These are phyloP conservation scores for Stachybotrys chlorohalonatus DNA, from an alignment of 2,329 filamentous ascomycete species.

Conservation along the genomic window DNA sequence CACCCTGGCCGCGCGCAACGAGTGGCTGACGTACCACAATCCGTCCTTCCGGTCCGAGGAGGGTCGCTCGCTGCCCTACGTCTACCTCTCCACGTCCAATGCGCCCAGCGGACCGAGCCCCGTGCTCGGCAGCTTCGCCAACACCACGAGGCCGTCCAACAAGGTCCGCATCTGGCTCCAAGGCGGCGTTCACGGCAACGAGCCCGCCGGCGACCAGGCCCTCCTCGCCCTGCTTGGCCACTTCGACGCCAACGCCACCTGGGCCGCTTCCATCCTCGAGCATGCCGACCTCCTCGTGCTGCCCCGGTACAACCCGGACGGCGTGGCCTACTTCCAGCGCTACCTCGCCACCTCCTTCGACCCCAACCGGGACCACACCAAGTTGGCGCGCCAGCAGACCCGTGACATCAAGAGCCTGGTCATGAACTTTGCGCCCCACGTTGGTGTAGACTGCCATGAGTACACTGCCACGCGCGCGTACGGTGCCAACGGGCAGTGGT, in stretches of 20 bases:
- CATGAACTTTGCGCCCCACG: conserved; percentile 16
- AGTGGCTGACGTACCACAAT: conserved; percentile 13
- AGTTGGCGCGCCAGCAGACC: conserved; percentile 20
- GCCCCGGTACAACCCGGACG: conserved; percentile 23
- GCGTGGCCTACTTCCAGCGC: conserved; percentile 23
- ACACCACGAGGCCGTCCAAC: conserved; percentile 2
- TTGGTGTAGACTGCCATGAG: conserved; percentile 23
- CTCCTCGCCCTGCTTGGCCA: conserved; percentile 19
- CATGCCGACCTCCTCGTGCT: conserved; percentile 18
- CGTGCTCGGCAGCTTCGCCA: conserved; percentile 3
- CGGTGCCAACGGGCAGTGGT: conserved; percentile 12
- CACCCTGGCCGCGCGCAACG: conserved; percentile 11
- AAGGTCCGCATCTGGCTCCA: conserved; percentile 22
- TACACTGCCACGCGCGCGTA: conserved; percentile 12
- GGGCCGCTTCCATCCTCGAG: conserved; percentile 16
- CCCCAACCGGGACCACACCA: conserved; percentile 23
- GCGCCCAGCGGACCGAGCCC: neutral
- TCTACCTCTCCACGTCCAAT: conserved; percentile 4
- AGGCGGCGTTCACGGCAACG: conserved; percentile 22
- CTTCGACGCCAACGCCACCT: conserved; percentile 16
- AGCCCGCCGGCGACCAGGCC: conserved; percentile 20
- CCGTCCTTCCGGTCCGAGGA: conserved; percentile 11
- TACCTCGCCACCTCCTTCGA: conserved; percentile 17
- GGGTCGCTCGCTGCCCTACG: conserved; percentile 11
- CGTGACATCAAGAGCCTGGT: conserved; percentile 18